A percentile compares a stretch with the other conserved stretches of the same genome.
phyloP scores from a whole-genome alignment of 1,284 basidiomycete genomes.

The Pseudozyma sp. region DNA sequence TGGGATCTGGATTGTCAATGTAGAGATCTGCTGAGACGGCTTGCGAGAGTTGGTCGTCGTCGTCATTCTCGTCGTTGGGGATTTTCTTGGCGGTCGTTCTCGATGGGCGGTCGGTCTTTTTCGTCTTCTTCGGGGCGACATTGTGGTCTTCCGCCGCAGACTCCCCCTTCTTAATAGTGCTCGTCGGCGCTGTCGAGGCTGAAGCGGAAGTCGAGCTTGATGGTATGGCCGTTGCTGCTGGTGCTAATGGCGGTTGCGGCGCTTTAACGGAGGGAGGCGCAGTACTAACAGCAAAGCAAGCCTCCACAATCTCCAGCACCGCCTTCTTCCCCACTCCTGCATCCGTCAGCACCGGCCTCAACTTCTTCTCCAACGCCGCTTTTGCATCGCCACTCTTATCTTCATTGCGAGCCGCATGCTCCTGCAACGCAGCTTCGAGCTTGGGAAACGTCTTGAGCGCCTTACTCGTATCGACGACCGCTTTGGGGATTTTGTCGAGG shows the following conservation, averaged over 20 bases:
- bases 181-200: neutral
- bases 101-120: slow-evolving; percentile 2
- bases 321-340: slow-evolving; percentile 53
- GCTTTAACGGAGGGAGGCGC: neutral
- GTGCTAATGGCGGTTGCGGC: neutral
- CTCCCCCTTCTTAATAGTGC: too few relatives aligned
- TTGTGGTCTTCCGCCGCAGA: neutral
- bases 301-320: slow-evolving; percentile 37
- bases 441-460: slow-evolving; percentile 52
- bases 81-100: slow-evolving; percentile 10
- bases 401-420: slow-evolving; percentile 3
- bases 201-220: neutral
- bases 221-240: neutral
- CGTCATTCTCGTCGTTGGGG: neutral
- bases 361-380: slow-evolving; percentile 31
- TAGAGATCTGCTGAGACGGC: slow-evolving; percentile 19
- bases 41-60: slow-evolving; percentile 15
- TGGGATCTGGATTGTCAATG: slow-evolving; percentile 28
- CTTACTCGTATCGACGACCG: slow-evolving; percentile 63
- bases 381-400: neutral
- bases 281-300: slow-evolving; percentile 18
- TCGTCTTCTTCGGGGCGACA: slow-evolving; percentile 6
- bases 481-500: slow-evolving; percentile 24
- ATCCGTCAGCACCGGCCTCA: slow-evolving; percentile 52
- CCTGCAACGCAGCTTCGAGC: slow-evolving; percentile 36